These are phyloP conservation scores for Fistulinella prunicolor DNA, from an alignment of 768 basidiomycete species.

Conservation along the genomic window DNA sequence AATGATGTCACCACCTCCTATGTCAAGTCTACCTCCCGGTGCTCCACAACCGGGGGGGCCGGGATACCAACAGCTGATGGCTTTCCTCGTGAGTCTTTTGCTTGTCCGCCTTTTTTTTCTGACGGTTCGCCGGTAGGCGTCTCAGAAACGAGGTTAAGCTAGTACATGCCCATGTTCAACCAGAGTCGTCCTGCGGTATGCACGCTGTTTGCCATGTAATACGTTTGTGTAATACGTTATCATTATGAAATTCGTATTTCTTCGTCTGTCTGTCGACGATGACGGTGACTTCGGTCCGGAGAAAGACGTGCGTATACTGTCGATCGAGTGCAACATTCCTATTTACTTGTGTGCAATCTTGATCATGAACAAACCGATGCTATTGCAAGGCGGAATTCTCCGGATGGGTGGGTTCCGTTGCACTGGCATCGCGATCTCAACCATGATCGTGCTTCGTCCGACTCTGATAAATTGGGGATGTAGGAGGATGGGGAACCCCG, in stretches of 20 bases:
- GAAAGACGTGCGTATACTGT: too few relatives aligned
- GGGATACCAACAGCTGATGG: conserved; percentile 66
- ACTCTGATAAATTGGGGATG: too few relatives aligned
- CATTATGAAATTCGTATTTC: conserved; percentile 27
- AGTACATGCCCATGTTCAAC: not conserved
- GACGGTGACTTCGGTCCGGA: not conserved
- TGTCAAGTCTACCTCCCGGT: conserved; percentile 39
- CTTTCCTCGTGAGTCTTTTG: conserved; percentile 53
- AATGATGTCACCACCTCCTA: conserved; percentile 45
- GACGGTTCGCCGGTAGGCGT: conserved; percentile 13
- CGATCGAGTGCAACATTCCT: too few relatives aligned
- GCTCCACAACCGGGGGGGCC: conserved; percentile 40
- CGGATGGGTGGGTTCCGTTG: too few relatives aligned
- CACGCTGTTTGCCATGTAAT: conserved; percentile 8
- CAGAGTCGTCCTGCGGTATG: not conserved
- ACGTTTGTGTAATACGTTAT: conserved; percentile 20
- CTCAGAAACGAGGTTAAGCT: conserved; percentile 28
- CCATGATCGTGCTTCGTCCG: too few relatives aligned
- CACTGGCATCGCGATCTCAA: too few relatives aligned
- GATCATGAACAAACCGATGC: too few relatives aligned
- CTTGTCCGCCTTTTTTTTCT: not conserved
- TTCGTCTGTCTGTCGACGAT: not conserved
- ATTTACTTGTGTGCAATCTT: too few relatives aligned
- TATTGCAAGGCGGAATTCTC: too few relatives aligned
- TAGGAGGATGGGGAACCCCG: too few relatives aligned